Percentiles rank a stretch among this genome's conserved stretches.
Evolutionary conservation across 768 basidiomycete genomes (phyloP).

Genomic region (Boletus edulis): DNA sequence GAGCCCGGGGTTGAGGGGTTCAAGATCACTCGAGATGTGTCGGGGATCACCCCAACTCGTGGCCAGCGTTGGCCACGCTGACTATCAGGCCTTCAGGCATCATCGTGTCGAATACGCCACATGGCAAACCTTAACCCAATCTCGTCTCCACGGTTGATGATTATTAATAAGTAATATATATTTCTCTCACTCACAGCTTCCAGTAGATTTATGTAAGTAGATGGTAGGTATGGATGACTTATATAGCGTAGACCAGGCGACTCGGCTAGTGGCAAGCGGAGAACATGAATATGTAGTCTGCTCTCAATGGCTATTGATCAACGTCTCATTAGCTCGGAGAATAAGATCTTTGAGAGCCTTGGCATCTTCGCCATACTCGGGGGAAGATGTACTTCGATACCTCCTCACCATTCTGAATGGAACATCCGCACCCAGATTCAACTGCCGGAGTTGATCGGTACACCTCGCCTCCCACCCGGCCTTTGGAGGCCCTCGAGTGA

Average conservation of each 20-base stretch:
- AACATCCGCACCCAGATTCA: conserved; percentile 10
- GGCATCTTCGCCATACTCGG: conserved; percentile 16
- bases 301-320: background rate
- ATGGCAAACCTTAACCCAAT: background rate
- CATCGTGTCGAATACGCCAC: background rate
- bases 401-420: conserved; percentile 9
- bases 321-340: conserved; percentile 2
- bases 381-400: conserved; percentile 1
- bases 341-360: conserved; percentile 14
- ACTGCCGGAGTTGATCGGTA: conserved; percentile 6
- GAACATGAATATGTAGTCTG: background rate
- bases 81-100: background rate
- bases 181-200: background rate
- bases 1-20: background rate
- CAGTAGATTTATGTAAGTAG: background rate
- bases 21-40: background rate
- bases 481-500: conserved; percentile 13
- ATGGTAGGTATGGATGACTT: background rate
- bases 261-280: background rate
- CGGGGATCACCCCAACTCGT: background rate
- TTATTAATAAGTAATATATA: too few species aligned
- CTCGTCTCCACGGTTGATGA: too few species aligned
- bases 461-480: conserved; percentile 13
- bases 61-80: background rate
- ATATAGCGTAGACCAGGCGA: conserved; percentile 1